Conservation (phyloP, 164 flowering plant species). For the Stephania yunnanensis region DNA sequence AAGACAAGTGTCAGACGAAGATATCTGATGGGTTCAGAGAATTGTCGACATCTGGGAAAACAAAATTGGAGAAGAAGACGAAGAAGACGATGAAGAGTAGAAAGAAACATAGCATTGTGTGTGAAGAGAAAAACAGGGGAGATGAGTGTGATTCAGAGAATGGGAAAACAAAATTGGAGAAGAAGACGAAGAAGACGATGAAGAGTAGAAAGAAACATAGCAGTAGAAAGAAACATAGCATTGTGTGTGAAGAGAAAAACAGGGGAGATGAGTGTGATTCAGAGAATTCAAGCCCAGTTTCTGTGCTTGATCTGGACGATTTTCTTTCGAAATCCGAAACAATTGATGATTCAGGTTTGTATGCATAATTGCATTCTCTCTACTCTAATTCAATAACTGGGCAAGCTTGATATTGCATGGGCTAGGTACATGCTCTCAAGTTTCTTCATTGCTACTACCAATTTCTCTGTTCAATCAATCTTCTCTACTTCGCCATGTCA, state of each 20-base stretch:
- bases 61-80: constrained; percentile 12
- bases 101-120: neutral
- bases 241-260: no score
- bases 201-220: no score
- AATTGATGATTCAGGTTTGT: constrained; percentile 33
- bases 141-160: constrained; percentile 41
- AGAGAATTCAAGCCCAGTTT: constrained; percentile 75
- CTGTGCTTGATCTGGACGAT: constrained; percentile 56
- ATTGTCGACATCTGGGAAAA: constrained; percentile 5
- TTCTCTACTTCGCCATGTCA: no score
- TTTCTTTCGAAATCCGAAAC: constrained; percentile 28
- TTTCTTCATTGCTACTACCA: no score
- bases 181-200: no score
- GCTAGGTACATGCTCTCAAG: no score
- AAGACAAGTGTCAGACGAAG: neutral
- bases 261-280: no score
- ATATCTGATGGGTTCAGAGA: neutral
- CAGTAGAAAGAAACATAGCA: no score
- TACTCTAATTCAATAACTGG: neutral
- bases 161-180: no score
- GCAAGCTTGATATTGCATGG: no score
- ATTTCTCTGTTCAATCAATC: no score
- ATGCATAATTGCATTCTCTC: neutral
- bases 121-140: constrained; percentile 13
- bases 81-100: constrained; percentile 1